Evolutionary conservation across 345 rosid genomes (phyloP).

Genomic region (Stellera chamaejasme): DNA sequence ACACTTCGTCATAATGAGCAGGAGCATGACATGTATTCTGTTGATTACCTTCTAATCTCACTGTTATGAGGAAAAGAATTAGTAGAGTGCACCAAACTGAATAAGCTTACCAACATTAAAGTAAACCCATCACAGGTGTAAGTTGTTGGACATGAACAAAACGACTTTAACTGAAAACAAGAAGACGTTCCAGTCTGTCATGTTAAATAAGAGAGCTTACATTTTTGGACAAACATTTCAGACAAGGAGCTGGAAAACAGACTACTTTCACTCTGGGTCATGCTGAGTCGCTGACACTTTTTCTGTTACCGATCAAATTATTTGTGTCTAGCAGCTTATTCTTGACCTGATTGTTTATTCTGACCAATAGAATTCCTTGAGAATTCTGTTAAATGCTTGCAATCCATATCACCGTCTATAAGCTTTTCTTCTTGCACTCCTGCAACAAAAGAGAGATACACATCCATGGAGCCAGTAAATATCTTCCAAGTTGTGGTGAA

Average conservation of each 20-base stretch:
- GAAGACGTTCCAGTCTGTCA: slow-evolving; percentile 3
- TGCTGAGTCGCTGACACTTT: slow-evolving; percentile 23
- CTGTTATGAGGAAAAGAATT: slow-evolving; percentile 27
- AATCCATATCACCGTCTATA: slow-evolving; percentile 22
- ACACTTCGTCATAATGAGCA: slow-evolving; percentile 46
- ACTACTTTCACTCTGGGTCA: slow-evolving; percentile 65
- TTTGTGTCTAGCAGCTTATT: slow-evolving; percentile 22
- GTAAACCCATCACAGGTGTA: neutral
- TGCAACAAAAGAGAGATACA: slow-evolving; percentile 17
- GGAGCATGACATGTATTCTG: slow-evolving; percentile 36
- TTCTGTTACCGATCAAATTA: slow-evolving; percentile 27
- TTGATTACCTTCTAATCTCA: slow-evolving; percentile 36
- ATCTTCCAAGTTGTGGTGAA: slow-evolving; percentile 26
- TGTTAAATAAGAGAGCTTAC: slow-evolving; percentile 30
- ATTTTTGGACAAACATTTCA: slow-evolving; percentile 55
- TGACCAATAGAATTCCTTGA: slow-evolving; percentile 33
- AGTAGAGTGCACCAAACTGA: neutral
- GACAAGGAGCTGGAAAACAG: slow-evolving; percentile 91
- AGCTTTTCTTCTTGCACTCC: slow-evolving; percentile 22
- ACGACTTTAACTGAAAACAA: neutral
- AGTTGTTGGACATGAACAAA: too few relatives aligned
- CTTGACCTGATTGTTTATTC: slow-evolving; percentile 34
- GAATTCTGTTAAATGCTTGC: slow-evolving; percentile 29
- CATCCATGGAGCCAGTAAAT: slow-evolving; percentile 17
- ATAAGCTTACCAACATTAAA: neutral